A percentile compares a stretch with the other conserved stretches of the same genome.
These are phyloP conservation scores for Trametes coccinea DNA, from an alignment of 768 basidiomycete genomes.

Conservation along the genomic window DNA sequence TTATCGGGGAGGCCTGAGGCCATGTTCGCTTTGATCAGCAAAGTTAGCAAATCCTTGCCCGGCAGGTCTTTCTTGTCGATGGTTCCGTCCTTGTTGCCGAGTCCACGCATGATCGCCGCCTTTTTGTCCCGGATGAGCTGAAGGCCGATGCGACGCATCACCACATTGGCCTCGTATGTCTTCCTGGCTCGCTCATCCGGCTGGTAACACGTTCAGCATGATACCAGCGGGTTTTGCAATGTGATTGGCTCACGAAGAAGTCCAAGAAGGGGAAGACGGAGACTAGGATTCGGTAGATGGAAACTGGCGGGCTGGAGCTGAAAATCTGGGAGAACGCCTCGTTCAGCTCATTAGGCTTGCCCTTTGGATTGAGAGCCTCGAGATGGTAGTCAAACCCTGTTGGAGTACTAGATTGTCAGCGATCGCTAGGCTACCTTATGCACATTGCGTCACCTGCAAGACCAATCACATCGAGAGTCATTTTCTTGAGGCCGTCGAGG, in stretches of 20 bases:
- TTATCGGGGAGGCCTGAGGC: constrained; percentile 53
- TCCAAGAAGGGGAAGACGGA: constrained; percentile 25
- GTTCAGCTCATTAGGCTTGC: constrained; percentile 32
- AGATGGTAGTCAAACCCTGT: constrained; percentile 38
- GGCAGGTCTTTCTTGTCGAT: constrained; percentile 18
- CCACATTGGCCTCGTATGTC: constrained; percentile 12
- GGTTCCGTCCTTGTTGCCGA: constrained; percentile 30
- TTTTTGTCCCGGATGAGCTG: constrained; percentile 35
- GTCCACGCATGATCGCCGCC: constrained; percentile 28
- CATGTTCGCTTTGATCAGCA: constrained; percentile 65
- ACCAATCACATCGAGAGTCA: constrained; percentile 2
- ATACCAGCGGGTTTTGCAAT: not conserved
- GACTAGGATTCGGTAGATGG: constrained; percentile 1
- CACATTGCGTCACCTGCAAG: not conserved
- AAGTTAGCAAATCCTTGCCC: constrained; percentile 50
- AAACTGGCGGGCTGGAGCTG: not conserved
- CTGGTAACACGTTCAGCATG: constrained; percentile 1
- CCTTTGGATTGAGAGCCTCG: constrained; percentile 30
- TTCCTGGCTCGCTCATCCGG: not conserved
- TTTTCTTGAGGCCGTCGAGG: not conserved
- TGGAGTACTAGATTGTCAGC: no score
- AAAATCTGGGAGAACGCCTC: constrained; percentile 32
- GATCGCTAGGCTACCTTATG: no score
- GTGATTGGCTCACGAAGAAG: constrained; percentile 13
- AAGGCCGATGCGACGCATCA: constrained; percentile 32